Percentiles rank a stretch among this genome's conserved stretches.
phyloP scores from a whole-genome alignment of 2,329 filamentous ascomycete species.

The Canariomyces notabilis region DNA sequence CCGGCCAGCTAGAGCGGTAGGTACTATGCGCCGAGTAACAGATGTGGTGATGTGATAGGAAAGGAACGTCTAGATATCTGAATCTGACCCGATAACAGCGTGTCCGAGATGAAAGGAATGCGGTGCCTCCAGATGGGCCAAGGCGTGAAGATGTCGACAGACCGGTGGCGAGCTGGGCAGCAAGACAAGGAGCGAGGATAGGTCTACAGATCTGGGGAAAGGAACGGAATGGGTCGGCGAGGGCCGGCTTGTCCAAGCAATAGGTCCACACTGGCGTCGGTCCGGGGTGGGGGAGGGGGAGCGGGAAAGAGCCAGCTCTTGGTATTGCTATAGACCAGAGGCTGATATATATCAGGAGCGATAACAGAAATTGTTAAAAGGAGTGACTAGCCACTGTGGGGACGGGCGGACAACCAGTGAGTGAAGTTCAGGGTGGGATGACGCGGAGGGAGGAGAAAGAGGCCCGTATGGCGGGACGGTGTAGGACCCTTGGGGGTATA shows the following conservation, averaged over 20 bases:
- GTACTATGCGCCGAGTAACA: slow-evolving; percentile 17
- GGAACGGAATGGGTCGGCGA: slow-evolving; percentile 31
- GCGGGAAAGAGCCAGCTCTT: slow-evolving; percentile 57
- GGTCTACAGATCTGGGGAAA: slow-evolving; percentile 25
- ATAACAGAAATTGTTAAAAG: slow-evolving; percentile 41
- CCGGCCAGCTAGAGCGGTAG: slow-evolving; percentile 26
- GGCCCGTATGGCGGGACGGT: slow-evolving; percentile 42
- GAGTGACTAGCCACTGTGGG: slow-evolving; percentile 52
- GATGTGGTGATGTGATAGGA: slow-evolving; percentile 6
- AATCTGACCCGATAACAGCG: slow-evolving; percentile 12
- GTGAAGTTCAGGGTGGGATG: slow-evolving; percentile 37
- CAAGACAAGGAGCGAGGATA: slow-evolving; percentile 21
- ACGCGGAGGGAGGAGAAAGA: slow-evolving; percentile 40
- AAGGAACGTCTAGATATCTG: slow-evolving; percentile 29
- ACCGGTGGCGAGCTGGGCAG: slow-evolving; percentile 17
- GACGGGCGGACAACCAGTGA: slow-evolving; percentile 34
- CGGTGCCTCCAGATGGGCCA: slow-evolving; percentile 34
- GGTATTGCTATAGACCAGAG: slow-evolving; percentile 43
- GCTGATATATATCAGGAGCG: slow-evolving; percentile 36
- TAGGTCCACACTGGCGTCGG: slow-evolving; percentile 35
- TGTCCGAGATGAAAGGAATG: slow-evolving; percentile 11
- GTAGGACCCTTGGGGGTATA: slow-evolving; percentile 48
- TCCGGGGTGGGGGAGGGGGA: slow-evolving; percentile 39
- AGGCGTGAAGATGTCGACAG: slow-evolving; percentile 31
- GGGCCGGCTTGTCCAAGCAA: slow-evolving; percentile 41